A percentile compares a stretch with the other conserved stretches of the same genome.
These are phyloP conservation scores for Sporothrix schenckii DNA, from an alignment of 2,329 filamentous ascomycete species.

Conservation along the genomic window DNA sequence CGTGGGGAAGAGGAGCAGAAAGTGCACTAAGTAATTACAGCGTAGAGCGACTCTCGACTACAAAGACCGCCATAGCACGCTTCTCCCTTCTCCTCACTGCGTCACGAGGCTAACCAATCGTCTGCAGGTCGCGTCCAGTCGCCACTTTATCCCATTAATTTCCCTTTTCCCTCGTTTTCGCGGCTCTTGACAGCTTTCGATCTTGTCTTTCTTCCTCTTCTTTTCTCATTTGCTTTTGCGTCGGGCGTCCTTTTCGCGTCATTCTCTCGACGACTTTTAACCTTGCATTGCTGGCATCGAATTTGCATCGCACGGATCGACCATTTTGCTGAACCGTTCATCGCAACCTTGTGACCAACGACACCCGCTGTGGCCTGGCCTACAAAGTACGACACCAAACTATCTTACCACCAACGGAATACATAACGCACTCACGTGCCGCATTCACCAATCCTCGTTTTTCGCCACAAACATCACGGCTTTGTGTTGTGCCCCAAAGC, in stretches of 20 bases:
- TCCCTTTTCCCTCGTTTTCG: slow-evolving; percentile 25
- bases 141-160: slow-evolving; percentile 33
- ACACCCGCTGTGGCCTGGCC: slow-evolving; percentile 6
- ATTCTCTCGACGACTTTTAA: not conserved
- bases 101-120: slow-evolving; percentile 39
- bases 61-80: slow-evolving; percentile 23
- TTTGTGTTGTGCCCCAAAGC: slow-evolving; percentile 3
- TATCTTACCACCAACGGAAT: not conserved
- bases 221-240: not conserved
- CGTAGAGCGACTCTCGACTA: not conserved
- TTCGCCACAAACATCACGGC: slow-evolving; percentile 11
- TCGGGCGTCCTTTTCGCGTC: not conserved
- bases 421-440: slow-evolving; percentile 26
- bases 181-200: slow-evolving; percentile 7
- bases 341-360: not conserved
- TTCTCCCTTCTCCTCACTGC: slow-evolving; percentile 27
- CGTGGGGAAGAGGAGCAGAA: not conserved
- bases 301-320: not conserved
- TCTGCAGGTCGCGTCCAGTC: slow-evolving; percentile 36
- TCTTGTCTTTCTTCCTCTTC: slow-evolving; percentile 6
- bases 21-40: not conserved
- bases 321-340: not conserved
- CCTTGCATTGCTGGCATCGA: slow-evolving; percentile 1
- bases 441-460: not conserved
- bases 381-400: slow-evolving; percentile 1